Evolutionary conservation across 176 grass and related monocot genomes (phyloP).

Genomic region (Metroxylon sagu): DNA sequence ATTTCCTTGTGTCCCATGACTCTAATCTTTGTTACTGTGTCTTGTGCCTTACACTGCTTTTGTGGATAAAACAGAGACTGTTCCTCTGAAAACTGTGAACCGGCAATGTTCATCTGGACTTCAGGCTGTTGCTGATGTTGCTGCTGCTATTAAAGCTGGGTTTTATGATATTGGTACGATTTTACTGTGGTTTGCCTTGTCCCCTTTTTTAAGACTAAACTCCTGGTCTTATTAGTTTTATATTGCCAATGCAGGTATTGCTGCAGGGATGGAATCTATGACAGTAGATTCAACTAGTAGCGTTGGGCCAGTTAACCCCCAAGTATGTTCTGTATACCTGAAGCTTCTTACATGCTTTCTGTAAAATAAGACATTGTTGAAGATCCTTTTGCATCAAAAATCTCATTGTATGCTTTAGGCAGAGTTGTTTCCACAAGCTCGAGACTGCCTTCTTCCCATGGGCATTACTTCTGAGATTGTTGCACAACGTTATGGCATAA

Average conservation of each 20-base stretch:
- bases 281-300: constrained; percentile 39
- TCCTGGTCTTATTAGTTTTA: not conserved
- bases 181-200: not conserved
- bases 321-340: constrained; percentile 26
- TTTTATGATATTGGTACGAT: constrained; percentile 80
- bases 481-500: constrained; percentile 71
- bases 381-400: not conserved
- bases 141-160: constrained; percentile 79
- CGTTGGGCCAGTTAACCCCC: constrained; percentile 81
- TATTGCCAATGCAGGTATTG: constrained; percentile 50
- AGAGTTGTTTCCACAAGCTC: constrained; percentile 74
- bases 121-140: constrained; percentile 90
- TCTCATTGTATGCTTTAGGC: constrained; percentile 13
- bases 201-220: not conserved
- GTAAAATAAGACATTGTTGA: not conserved
- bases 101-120: constrained; percentile 89
- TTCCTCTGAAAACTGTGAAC: constrained; percentile 89
- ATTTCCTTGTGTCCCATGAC: not conserved
- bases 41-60: not conserved
- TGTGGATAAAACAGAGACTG: constrained; percentile 45
- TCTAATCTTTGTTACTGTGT: not conserved
- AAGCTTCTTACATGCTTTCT: not conserved
- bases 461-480: constrained; percentile 93
- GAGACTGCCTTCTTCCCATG: constrained; percentile 92
- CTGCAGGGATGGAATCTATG: constrained; percentile 94